Percentiles rank a stretch among this genome's conserved stretches.
These are phyloP conservation scores for Pichia sp. DNA, from an alignment of 1,139 yeast species.

Conservation along the genomic window DNA sequence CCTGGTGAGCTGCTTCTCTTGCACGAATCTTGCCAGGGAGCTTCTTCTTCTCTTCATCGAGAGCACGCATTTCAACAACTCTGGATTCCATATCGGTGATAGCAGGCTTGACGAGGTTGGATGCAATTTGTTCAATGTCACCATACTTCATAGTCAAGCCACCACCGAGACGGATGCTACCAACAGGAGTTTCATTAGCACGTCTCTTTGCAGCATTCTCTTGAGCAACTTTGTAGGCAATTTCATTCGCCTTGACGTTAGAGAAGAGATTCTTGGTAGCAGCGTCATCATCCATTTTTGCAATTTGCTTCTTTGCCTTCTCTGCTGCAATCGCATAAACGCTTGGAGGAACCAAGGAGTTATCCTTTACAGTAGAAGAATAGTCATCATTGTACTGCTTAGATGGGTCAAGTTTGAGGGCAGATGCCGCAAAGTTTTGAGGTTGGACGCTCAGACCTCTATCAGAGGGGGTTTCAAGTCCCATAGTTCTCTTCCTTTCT, in stretches of 20 bases:
- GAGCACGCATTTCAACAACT: conserved; percentile 36
- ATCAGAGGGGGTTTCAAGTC: conserved; percentile 16
- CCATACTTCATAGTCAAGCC: conserved; percentile 71
- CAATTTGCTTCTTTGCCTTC: conserved; percentile 49
- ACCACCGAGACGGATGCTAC: conserved; percentile 53
- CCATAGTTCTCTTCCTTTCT: conserved; percentile 8
- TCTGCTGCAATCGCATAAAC: conserved; percentile 57
- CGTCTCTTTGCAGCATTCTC: conserved; percentile 52
- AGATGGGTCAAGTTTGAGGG: conserved; percentile 24
- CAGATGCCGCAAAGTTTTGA: conserved; percentile 24
- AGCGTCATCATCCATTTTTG: conserved; percentile 31
- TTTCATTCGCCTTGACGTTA: conserved; percentile 25
- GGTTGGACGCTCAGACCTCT: conserved; percentile 13
- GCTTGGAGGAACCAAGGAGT: conserved; percentile 42
- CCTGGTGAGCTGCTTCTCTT: conserved; percentile 43
- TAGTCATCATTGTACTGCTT: conserved; percentile 18
- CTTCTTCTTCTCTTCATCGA: conserved; percentile 9
- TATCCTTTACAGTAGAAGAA: conserved; percentile 25
- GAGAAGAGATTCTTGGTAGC: conserved; percentile 31
- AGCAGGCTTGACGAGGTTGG: conserved; percentile 78
- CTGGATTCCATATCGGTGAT: conserved; percentile 64
- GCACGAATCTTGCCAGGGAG: conserved; percentile 25
- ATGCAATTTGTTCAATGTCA: conserved; percentile 80
- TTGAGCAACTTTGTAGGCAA: conserved; percentile 52
- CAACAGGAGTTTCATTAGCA: conserved; percentile 35